These are phyloP conservation scores for Pelargonium nanum DNA, from an alignment of 345 rosid species.

Conservation along the genomic window DNA sequence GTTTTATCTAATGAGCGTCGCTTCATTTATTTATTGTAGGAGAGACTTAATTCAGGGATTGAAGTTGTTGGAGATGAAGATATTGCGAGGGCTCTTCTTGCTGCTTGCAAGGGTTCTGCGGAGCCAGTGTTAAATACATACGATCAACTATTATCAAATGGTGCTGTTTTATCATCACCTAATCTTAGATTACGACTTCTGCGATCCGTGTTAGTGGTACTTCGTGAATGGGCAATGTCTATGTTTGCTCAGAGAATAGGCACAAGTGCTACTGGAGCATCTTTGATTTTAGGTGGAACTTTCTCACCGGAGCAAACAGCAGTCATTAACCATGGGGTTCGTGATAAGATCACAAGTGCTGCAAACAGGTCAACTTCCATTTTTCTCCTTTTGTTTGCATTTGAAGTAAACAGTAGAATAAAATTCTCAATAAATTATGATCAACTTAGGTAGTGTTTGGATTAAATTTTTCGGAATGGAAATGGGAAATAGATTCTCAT, in stretches of 20 bases:
- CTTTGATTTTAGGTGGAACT: slow-evolving; percentile 56
- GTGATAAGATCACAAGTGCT: slow-evolving; percentile 80
- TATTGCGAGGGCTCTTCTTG: slow-evolving; percentile 77
- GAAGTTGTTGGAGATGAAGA: slow-evolving; percentile 88
- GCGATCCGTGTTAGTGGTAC: slow-evolving; percentile 64
- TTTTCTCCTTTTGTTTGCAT: neutral
- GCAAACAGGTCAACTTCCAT: slow-evolving; percentile 61
- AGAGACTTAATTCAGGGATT: slow-evolving; percentile 55
- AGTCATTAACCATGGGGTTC: slow-evolving; percentile 56
- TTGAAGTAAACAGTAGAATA: neutral
- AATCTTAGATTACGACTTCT: slow-evolving; percentile 74
- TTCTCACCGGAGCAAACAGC: slow-evolving; percentile 47
- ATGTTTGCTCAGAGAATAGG: slow-evolving; percentile 68
- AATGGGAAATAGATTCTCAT: no score
- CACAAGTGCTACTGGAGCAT: slow-evolving; percentile 52
- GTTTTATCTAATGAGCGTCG: no score
- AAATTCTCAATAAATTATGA: no score
- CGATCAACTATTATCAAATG: slow-evolving; percentile 69
- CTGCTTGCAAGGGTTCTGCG: slow-evolving; percentile 87
- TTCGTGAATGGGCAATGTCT: slow-evolving; percentile 93
- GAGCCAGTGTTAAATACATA: slow-evolving; percentile 82
- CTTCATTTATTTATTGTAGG: slow-evolving; percentile 24
- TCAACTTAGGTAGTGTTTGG: no score
- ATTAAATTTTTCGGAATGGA: no score
- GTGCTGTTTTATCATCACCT: slow-evolving; percentile 71